Evolutionary conservation across 768 basidiomycete genomes (phyloP), one percentile per base, ranked within the genome.

Genomic region (Tricholoma matsutake): DNA sequence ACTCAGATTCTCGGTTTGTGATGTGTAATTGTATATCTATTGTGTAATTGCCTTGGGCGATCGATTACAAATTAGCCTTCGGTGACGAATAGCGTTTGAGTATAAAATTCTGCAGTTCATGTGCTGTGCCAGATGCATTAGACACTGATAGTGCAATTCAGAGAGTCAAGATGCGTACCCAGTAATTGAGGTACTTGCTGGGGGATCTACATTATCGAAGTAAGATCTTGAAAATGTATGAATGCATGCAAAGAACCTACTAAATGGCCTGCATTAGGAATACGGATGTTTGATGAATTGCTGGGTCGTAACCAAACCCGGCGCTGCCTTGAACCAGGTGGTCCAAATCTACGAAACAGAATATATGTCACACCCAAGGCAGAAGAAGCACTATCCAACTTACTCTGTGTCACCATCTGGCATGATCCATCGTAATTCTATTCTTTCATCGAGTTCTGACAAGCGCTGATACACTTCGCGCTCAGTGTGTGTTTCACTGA

Each of bases 341-440:
- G 65, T 5, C 79, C 78, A 62, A 80, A 65, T 51, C 72, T 75
- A 39, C 14, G 1, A n/a, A 11, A 54, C 34, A 22, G 52, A 25
- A 31, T 13, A 43, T 32, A 52, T 11, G 6, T n/a, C 18, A 45
- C 18, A 34, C 22, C 1, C 34, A 31, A 10, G 22, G 22, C 22
- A 25, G 22, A 52, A 53, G 28, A 49, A 25, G 20, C 37, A 47
- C 9, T 3, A 25, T 73, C 18, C 1, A 39, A 35, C 78, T 60
- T 59, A 79, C 80, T 76, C 74, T 4, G 64, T 63, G 9, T 71
- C 67, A 6, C 74, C 74, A 28, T 81, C 83, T 8, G 85, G 85
- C 58, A 89, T 69, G 32, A 87, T 71, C 82, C 83, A 90, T 20
- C 76, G 71, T 55, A 89, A 59, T 47, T 77, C 73, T 37, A 89